Base-by-base conservation (phyloP, 2,329 filamentous ascomycete genomes). In the Paraphaeosphaeria minitans region DNA sequence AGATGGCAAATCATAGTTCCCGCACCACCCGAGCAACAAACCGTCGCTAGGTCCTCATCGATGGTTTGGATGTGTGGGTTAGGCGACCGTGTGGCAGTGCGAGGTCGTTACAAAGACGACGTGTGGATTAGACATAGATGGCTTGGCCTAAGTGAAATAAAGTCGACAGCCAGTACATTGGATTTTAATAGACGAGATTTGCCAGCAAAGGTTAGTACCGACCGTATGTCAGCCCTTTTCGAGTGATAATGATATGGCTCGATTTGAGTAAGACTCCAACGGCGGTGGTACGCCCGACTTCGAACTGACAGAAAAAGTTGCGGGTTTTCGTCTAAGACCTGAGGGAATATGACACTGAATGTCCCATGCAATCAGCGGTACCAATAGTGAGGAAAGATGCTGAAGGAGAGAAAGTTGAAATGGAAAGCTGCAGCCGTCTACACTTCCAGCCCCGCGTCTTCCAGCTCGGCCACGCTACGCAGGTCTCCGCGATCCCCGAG, bases 61-160 rank as follows among this genome's bases (percentile, higher is more conserved):
- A 22, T 21, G 16, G 8, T 37, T 53, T 5, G 13, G n/a, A 45
- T 24, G 50, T 33, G 19, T 35, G 27, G 9, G 13, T 45, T 45
- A 58, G 56, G 50, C 50, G 54, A 54, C 56, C 56, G 37, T 58
- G 56, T 53, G 43, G 50, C 50, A 46, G 50, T 42, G 50, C 35
- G 45, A 54, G 19, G 22, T 24, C 31, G n/a, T 50, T 35, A 39
- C 35, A 45, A 33, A 21, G 22, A 21, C 41, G 37, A 53, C 43
- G 43, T 33, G 50, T 43, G 35, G 37, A 19, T 29, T 42, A 22
- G 14, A n/a, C 21, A 33, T 41, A 51, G 21, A 41, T 45, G 22
- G 46, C 39, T 52, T 35, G 51, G 51, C 41, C 27, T 29, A 13
- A 21, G 37, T 43, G n/a, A 45, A 45, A 45, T 46, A 35, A 53